Conservation (phyloP, 768 basidiomycete genomes). For the Candolleomyces aberdarensis region DNA sequence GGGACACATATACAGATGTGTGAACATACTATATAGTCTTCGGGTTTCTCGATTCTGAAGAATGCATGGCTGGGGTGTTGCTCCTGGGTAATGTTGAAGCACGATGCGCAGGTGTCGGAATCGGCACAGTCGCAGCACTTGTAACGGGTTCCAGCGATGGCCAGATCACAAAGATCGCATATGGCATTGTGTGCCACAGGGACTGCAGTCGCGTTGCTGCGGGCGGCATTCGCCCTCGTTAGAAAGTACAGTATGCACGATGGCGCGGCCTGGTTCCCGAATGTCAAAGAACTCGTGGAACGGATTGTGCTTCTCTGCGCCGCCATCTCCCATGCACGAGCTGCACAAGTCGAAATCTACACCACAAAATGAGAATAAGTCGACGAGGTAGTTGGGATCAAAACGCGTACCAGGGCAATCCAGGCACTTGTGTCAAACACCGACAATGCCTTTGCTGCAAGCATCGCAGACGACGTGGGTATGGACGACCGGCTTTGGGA, state of each 20-base stretch:
- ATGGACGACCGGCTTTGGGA: conserved; percentile 42
- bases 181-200: conserved; percentile 56
- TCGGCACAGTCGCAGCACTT: conserved; percentile 85
- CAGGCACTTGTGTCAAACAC: conserved; percentile 76
- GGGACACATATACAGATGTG: not conserved
- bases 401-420: conserved; percentile 60
- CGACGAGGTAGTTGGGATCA: not conserved
- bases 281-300: conserved; percentile 74
- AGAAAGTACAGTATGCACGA: conserved; percentile 58
- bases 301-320: conserved; percentile 50
- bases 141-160: conserved; percentile 68
- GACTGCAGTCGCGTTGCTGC: not conserved
- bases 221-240: conserved; percentile 31
- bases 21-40: conserved; percentile 55
- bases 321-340: conserved; percentile 47
- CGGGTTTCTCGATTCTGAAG: conserved; percentile 51
- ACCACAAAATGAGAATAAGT: not conserved
- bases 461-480: conserved; percentile 60
- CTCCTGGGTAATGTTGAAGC: conserved; percentile 70
- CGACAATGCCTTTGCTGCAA: conserved; percentile 56
- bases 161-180: conserved; percentile 76
- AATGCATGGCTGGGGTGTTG: conserved; percentile 81
- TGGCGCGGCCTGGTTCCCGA: conserved; percentile 57
- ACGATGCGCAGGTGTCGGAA: conserved; percentile 71
- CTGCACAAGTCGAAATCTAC: conserved; percentile 75